Base-by-base conservation (phyloP, 2,329 filamentous ascomycete species). In the Exserohilum rostratum region DNA sequence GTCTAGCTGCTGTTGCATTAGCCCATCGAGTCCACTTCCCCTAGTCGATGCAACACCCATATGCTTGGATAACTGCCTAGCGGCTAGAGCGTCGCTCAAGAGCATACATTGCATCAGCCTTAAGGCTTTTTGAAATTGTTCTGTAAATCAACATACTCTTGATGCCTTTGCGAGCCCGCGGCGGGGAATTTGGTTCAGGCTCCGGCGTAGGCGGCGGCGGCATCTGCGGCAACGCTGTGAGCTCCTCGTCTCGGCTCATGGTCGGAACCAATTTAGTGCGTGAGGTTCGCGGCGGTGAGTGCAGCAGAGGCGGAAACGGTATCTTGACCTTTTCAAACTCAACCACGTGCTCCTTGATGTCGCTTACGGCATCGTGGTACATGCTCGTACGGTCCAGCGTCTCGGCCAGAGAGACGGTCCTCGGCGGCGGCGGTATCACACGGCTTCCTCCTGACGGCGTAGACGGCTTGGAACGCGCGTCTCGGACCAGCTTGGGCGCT, bases 261-360 rank as follows among this genome's bases (percentile, higher is more conserved):
- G 57, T 49, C 11, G 59, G 25, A 11, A 25, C 61, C 25, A 50
- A 27, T 20, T 55, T 65, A 12, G 52, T 60, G 6, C 50, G 54
- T 13, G 43, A 10, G 20, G 47, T 60, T 20, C 42, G 48, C 1
- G 68, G 70, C 13, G 69, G 59, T 3, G 68, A 60, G 29, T 66
- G 65, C 0, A 73, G 60, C 2, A 61, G 40, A 18, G 68, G 65
- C 2, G 67, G 57, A 11, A 46, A 31, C 2, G 65, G 64, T 1
- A 67, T 46, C 6, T 61, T 64, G 17, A 58, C 53, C 35, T 60
- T 61, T 42, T 65, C 54, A 17, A 71, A 55, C 31, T 69, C 65
- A 3, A 72, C 53, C 0, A 64, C 58, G 15, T 58, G 64, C 20
- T 71, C 68, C 38, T 57, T 60, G 49, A 73, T 70, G 29, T 69